Base-by-base conservation (phyloP, 345 rosid species). In the Sisymbrium irio region DNA sequence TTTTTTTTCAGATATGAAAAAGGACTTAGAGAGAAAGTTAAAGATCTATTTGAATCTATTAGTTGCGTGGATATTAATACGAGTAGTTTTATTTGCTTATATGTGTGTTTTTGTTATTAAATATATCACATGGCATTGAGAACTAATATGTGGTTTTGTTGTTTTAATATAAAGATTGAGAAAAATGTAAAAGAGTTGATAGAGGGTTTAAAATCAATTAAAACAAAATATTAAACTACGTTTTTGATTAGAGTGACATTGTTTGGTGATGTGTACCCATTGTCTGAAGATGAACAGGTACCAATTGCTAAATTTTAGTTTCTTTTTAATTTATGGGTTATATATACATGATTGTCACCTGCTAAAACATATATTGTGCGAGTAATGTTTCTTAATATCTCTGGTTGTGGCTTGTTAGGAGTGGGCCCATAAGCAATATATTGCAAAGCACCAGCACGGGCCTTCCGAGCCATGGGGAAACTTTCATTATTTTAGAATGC, bases 241-340 rank as follows among this genome's bases (percentile, higher is more conserved):
- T n/a, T n/a, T n/a, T n/a, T n/a, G n/a, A n/a, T n/a, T n/a, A 89
- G 99, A 62, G 99, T 92, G 67, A 92, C 99, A 57, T 82, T 95
- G 22, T 95, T 95, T 82, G 99, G 99, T n/a, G 98, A 95, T 79
- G 88, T 92, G 18, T 81, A 85, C 83, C 99, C 98, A 28, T 92
- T 95, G 76, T 84, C 91, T 14, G 89, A 87, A 77, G 75, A 86
- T 70, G 89, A 92, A 79, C 98, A 95, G 96, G 99, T 90, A 13
- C 54, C 55, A 40, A 47, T 19, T 65, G 18, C 12, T n/a, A 22
- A 12, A 6, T 53, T 51, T 10, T 53, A 9, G 37, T 2, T 41
- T 11, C 14, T 17, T 20, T 18, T 53, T 11, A 41, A 0, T 19
- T 17, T 39, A 5, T 36, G 56, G 33, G 58, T 36, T 69, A 60